A percentile compares a stretch with the other conserved stretches of the same genome.
Conservation (phyloP, 257 asterid species). For the Handroanthus guayacan region DNA sequence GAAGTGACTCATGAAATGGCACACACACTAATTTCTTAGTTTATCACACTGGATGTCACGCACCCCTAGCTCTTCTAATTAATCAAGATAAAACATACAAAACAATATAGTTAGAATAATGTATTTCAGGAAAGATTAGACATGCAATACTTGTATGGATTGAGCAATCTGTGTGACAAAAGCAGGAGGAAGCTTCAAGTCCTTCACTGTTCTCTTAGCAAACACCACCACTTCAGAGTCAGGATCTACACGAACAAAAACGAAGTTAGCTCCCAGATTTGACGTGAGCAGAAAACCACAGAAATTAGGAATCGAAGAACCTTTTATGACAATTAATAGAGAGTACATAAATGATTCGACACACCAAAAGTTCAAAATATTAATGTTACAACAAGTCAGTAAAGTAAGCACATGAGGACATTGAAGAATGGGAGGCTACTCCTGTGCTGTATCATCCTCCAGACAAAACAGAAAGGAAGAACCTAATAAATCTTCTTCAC, state of each 20-base stretch:
- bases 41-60: conserved; percentile 9
- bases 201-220: conserved; percentile 92
- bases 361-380: not conserved
- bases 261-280: conserved; percentile 27
- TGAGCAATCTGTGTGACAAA: conserved; percentile 93
- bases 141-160: conserved; percentile 75
- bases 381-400: not conserved
- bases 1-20: not conserved
- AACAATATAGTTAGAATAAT: conserved; percentile 10
- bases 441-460: not conserved
- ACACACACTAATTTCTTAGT: not conserved
- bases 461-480: conserved; percentile 13
- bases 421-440: not conserved
- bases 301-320: conserved; percentile 13
- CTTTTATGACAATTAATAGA: not conserved
- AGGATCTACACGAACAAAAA: conserved; percentile 63
- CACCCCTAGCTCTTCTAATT: not conserved
- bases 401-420: not conserved
- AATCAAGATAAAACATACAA: conserved; percentile 4
- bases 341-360: not conserved
- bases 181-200: conserved; percentile 92
- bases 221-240: conserved; percentile 88
- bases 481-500: conserved; percentile 9
- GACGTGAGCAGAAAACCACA: conserved; percentile 1
- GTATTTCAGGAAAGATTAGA: conserved; percentile 19